Conservation (phyloP, 2,329 filamentous ascomycete species). For the Teratosphaeriaceae sp. region DNA sequence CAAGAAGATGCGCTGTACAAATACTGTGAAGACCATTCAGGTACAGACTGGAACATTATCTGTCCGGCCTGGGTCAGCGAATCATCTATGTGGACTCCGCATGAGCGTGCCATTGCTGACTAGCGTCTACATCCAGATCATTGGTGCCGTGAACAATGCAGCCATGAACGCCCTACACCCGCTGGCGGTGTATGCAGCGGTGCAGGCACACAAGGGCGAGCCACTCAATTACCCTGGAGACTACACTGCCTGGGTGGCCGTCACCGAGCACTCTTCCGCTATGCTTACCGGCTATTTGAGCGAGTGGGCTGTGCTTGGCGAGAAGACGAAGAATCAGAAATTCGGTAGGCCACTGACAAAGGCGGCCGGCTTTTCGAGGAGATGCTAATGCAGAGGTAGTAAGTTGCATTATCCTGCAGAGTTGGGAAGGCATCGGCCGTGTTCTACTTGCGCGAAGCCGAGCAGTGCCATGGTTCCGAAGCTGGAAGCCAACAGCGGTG, state of each 20-base stretch:
- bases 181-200: slow-evolving; percentile 45
- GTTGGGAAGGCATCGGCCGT: too few relatives aligned
- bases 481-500: too few relatives aligned
- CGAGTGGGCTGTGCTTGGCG: slow-evolving; percentile 44
- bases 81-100: background rate
- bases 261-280: slow-evolving; percentile 38
- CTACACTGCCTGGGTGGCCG: slow-evolving; percentile 38
- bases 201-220: slow-evolving; percentile 37
- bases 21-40: slow-evolving; percentile 35
- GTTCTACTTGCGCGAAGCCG: too few relatives aligned
- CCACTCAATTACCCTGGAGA: slow-evolving; percentile 41
- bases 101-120: background rate
- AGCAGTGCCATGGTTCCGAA: too few relatives aligned
- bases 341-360: too few relatives aligned
- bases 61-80: slow-evolving; percentile 40
- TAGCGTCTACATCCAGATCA: slow-evolving; percentile 4
- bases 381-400: slow-evolving; percentile 29
- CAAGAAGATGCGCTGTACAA: slow-evolving; percentile 45
- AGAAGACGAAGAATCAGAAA: slow-evolving; percentile 35
- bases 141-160: slow-evolving; percentile 44
- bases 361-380: too few relatives aligned
- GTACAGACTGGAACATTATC: slow-evolving; percentile 41
- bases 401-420: too few relatives aligned
- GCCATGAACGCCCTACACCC: slow-evolving; percentile 46
- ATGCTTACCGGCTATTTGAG: slow-evolving; percentile 44